Percentiles rank a stretch among this genome's conserved stretches.
Conservation (phyloP, 768 basidiomycete genomes). For the Trichaptum fuscoviolaceum region DNA sequence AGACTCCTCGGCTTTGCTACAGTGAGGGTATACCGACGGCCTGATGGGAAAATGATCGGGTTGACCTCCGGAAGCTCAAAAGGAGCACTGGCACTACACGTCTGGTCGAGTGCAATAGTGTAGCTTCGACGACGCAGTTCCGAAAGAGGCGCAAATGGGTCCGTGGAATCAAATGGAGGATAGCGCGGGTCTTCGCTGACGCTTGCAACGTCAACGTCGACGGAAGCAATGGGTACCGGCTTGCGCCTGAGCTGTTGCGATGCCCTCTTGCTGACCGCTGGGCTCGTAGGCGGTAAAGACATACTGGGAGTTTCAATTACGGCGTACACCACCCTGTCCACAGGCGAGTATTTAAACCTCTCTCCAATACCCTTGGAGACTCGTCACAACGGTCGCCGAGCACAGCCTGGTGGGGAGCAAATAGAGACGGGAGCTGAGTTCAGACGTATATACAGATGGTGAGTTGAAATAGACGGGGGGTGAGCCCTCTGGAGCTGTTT, state of each 20-base stretch:
- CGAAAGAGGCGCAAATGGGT: slow-evolving; percentile 68
- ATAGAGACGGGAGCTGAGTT: background rate
- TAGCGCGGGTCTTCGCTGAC: slow-evolving; percentile 34
- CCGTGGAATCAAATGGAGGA: slow-evolving; percentile 59
- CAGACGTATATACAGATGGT: background rate
- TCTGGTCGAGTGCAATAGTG: slow-evolving; percentile 20
- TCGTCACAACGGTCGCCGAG: background rate
- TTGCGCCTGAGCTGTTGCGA: slow-evolving; percentile 42
- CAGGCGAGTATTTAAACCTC: background rate
- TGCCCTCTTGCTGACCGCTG: background rate
- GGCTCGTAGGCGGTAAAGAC: background rate
- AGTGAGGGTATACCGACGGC: background rate
- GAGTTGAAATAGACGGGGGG: no score
- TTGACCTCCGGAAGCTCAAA: background rate
- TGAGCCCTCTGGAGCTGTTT: background rate
- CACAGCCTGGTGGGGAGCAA: background rate
- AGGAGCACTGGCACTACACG: background rate
- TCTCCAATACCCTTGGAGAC: background rate
- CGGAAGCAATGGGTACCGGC: slow-evolving; percentile 42
- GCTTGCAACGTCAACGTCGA: background rate
- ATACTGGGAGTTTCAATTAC: background rate
- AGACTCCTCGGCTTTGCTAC: background rate
- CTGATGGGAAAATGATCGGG: background rate
- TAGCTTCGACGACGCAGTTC: slow-evolving; percentile 57
- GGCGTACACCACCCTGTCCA: background rate